A percentile compares a stretch with the other conserved stretches of the same genome.
Conservation (phyloP, 2,329 filamentous ascomycete genomes). For the Aaosphaeria pasadenensis region DNA sequence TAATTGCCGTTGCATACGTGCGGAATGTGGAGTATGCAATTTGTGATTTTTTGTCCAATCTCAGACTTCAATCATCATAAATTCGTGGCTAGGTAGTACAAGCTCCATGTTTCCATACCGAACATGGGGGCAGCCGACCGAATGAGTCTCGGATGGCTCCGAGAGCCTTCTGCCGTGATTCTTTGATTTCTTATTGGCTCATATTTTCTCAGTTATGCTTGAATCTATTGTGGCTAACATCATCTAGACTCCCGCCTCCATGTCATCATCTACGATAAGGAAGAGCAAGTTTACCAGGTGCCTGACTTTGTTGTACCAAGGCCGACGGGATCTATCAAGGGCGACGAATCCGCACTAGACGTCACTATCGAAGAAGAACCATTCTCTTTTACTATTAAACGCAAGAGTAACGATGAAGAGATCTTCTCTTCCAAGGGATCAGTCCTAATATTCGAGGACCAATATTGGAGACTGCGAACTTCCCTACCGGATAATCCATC, state of each 20-base stretch:
- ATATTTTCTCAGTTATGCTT: background rate
- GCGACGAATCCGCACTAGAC: conserved; percentile 45
- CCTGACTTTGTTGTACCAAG: conserved; percentile 68
- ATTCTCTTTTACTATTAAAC: conserved; percentile 65
- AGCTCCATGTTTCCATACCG: too few relatives aligned
- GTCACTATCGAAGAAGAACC: conserved; percentile 56
- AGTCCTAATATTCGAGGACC: conserved; percentile 69
- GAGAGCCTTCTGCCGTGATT: too few relatives aligned
- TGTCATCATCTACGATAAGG: conserved; percentile 68
- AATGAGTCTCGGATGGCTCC: too few relatives aligned
- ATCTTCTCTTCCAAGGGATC: conserved; percentile 69
- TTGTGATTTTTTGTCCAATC: too few relatives aligned
- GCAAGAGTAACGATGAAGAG: conserved; percentile 54
- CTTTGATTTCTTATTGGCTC: too few relatives aligned
- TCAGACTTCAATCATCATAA: too few relatives aligned
- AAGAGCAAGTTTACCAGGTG: conserved; percentile 69
- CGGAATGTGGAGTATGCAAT: background rate
- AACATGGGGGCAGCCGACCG: too few relatives aligned
- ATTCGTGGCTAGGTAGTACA: too few relatives aligned
- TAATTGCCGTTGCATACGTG: background rate
- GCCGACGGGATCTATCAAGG: conserved; percentile 39
- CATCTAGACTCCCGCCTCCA: conserved; percentile 62
- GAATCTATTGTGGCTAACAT: background rate
- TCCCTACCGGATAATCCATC: conserved; percentile 65
- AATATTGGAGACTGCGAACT: conserved; percentile 71